Evolutionary conservation across 179 eudicot genomes (phyloP).

Genomic region (Beta lomatogona): DNA sequence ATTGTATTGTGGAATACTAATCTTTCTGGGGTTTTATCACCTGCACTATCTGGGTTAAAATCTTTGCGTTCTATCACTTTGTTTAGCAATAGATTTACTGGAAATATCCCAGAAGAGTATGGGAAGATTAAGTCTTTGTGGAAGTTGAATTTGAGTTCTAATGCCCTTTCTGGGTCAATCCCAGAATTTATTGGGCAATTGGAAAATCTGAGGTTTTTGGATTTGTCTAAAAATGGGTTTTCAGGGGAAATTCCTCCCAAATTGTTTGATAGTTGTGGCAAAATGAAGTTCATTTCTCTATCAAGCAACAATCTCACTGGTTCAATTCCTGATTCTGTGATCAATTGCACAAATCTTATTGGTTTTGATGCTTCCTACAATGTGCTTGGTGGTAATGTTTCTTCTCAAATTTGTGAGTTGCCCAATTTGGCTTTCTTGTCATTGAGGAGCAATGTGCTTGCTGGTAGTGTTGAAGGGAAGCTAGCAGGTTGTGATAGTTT

Average conservation of each 20-base stretch:
- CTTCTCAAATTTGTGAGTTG: conserved; percentile 52
- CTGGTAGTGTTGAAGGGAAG: conserved; percentile 62
- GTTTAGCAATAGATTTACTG: conserved; percentile 73
- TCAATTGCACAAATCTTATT: conserved; percentile 63
- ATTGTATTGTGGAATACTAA: conserved; percentile 89
- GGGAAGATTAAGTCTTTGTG: conserved; percentile 65
- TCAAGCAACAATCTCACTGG: conserved; percentile 76
- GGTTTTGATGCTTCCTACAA: conserved; percentile 85
- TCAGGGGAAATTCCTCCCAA: conserved; percentile 61
- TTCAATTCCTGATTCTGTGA: conserved; percentile 59
- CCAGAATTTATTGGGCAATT: conserved; percentile 79
- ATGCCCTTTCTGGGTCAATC: conserved; percentile 80
- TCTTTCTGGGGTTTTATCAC: conserved; percentile 70
- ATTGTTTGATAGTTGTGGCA: conserved; percentile 65
- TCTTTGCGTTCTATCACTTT: conserved; percentile 59
- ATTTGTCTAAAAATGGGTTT: conserved; percentile 79
- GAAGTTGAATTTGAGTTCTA: conserved; percentile 91
- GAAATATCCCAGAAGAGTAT: conserved; percentile 70
- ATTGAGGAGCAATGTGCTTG: conserved; percentile 62
- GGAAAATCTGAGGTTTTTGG: conserved; percentile 67
- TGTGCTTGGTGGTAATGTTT: conserved; percentile 60
- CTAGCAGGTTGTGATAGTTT: conserved; percentile 59
- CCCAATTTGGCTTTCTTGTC: conserved; percentile 61
- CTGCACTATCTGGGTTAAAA: conserved; percentile 66
- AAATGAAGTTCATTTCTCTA: conserved; percentile 70